These are phyloP conservation scores for Gynostemma pentaphyllum DNA, from an alignment of 306 rosid genomes.

Conservation along the genomic window DNA sequence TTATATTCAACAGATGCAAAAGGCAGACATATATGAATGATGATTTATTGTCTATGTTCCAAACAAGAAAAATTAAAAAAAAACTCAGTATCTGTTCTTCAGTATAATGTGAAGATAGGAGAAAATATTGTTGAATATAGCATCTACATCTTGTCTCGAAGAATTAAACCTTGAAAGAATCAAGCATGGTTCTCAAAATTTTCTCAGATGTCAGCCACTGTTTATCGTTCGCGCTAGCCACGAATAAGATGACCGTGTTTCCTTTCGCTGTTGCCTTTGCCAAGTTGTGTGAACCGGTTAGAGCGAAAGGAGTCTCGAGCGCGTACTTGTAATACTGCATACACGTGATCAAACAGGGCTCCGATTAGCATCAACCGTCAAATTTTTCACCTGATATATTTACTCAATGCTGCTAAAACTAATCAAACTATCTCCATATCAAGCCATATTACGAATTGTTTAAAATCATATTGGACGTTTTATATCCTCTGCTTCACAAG, in stretches of 20 bases:
- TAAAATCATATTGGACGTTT: too few relatives aligned
- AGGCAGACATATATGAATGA: too few relatives aligned
- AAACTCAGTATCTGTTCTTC: neutral
- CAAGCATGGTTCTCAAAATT: conserved; percentile 68
- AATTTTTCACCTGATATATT: neutral
- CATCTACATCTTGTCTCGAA: neutral
- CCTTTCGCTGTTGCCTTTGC: conserved; percentile 98
- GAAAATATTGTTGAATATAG: neutral
- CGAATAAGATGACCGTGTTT: conserved; percentile 79
- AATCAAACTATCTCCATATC: neutral
- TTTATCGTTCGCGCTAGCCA: conserved; percentile 83
- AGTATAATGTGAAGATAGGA: neutral
- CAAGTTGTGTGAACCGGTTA: conserved; percentile 89
- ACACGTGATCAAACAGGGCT: neutral
- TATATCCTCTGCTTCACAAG: neutral
- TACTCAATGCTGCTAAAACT: neutral
- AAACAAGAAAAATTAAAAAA: too few relatives aligned
- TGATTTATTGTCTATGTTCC: too few relatives aligned
- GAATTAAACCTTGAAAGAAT: conserved; percentile 58
- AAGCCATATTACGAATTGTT: too few relatives aligned
- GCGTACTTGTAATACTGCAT: conserved; percentile 76
- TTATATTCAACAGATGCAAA: too few relatives aligned
- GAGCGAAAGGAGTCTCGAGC: conserved; percentile 84
- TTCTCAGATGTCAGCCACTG: conserved; percentile 76
- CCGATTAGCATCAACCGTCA: neutral